Percentiles rank a stretch among this genome's conserved stretches.
Evolutionary conservation across 2,329 filamentous ascomycete genomes (phyloP).

Genomic region (Beauveria caledonica): DNA sequence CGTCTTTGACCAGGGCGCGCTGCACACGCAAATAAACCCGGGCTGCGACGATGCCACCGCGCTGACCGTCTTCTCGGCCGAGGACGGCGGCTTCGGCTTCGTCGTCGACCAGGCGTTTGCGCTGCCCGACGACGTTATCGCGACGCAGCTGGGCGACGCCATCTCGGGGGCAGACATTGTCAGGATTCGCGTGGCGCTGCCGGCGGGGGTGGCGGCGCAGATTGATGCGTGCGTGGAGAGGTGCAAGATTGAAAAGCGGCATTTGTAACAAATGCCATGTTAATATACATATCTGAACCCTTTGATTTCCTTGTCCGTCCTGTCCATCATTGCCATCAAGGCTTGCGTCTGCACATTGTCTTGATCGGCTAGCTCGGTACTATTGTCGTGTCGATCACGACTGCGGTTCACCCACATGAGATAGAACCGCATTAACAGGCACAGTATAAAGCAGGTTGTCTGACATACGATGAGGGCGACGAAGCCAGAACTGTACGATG

Average conservation of each 20-base stretch:
- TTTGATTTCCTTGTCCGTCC: slow-evolving; percentile 47
- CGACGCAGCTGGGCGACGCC: slow-evolving; percentile 37
- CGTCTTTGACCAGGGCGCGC: slow-evolving; percentile 44
- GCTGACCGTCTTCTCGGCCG: slow-evolving; percentile 39
- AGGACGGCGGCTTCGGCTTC: slow-evolving; percentile 46
- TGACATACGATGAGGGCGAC: slow-evolving; percentile 54
- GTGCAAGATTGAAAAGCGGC: slow-evolving; percentile 7
- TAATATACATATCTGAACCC: slow-evolving; percentile 44
- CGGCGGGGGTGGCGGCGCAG: not conserved
- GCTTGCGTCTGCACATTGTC: not conserved
- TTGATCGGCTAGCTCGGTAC: not conserved
- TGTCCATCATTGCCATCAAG: slow-evolving; percentile 26
- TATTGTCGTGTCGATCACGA: slow-evolving; percentile 30
- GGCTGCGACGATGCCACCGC: slow-evolving; percentile 42
- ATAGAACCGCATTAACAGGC: slow-evolving; percentile 40
- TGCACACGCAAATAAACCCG: slow-evolving; percentile 51
- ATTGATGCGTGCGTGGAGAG: slow-evolving; percentile 1
- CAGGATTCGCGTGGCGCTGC: slow-evolving; percentile 27
- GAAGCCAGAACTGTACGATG: slow-evolving; percentile 54
- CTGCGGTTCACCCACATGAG: slow-evolving; percentile 43
- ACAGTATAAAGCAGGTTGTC: slow-evolving; percentile 34
- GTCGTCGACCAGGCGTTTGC: slow-evolving; percentile 42
- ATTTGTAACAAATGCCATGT: not conserved
- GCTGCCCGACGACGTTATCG: slow-evolving; percentile 36
- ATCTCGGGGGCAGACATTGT: slow-evolving; percentile 39